Evolutionary conservation across 169 alveolate genomes (phyloP).

Genomic region (Plasmodium falciparum): DNA sequence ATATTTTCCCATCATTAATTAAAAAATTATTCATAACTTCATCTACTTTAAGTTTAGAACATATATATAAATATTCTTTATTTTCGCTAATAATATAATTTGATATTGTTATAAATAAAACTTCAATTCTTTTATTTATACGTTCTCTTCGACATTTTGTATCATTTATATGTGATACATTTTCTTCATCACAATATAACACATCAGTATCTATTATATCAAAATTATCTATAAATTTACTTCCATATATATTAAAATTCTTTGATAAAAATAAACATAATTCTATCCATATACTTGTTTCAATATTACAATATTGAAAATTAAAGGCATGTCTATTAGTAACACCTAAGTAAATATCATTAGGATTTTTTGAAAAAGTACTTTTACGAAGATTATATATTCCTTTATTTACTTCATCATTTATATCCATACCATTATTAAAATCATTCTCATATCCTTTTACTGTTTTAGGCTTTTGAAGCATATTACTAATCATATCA

Average conservation of each 20-base stretch:
- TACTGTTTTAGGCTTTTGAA: slow-evolving; percentile 36
- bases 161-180: slow-evolving; percentile 54
- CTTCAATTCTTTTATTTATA: slow-evolving; percentile 65
- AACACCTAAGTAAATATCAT: slow-evolving; percentile 34
- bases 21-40: slow-evolving; percentile 75
- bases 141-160: slow-evolving; percentile 63
- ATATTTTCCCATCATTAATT: slow-evolving; percentile 55
- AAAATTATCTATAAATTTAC: slow-evolving; percentile 68
- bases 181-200: slow-evolving; percentile 49
- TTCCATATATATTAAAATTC: slow-evolving; percentile 60
- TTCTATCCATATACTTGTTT: slow-evolving; percentile 76
- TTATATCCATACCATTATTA: slow-evolving; percentile 25
- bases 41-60: slow-evolving; percentile 51
- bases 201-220: slow-evolving; percentile 47
- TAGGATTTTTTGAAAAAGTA: neutral
- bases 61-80: slow-evolving; percentile 39
- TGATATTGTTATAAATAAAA: slow-evolving; percentile 60
- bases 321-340: slow-evolving; percentile 61
- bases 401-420: slow-evolving; percentile 67
- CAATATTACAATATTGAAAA: slow-evolving; percentile 70
- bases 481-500: slow-evolving; percentile 62
- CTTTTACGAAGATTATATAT: neutral
- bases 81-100: slow-evolving; percentile 63
- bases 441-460: slow-evolving; percentile 29
- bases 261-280: slow-evolving; percentile 57